Evolutionary conservation across 1,139 yeast species (phyloP).

Genomic region (Saccharomyces hybrid): DNA sequence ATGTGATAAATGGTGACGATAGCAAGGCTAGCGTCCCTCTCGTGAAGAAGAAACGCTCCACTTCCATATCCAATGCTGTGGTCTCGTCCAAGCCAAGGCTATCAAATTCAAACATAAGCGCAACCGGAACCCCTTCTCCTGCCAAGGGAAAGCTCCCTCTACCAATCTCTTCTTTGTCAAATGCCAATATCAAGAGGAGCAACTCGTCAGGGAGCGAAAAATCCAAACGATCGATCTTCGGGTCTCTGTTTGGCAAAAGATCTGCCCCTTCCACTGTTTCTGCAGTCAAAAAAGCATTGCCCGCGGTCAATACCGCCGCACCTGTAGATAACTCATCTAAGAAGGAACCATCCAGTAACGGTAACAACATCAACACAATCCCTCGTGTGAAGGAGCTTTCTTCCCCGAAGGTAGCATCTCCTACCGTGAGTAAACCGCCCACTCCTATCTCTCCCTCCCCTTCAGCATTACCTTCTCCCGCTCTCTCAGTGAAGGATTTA

Average conservation of each 20-base stretch:
- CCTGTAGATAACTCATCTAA: neutral
- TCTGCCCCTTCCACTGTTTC: constrained; percentile 5
- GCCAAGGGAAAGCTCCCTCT: constrained; percentile 4
- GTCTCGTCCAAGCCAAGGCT: neutral
- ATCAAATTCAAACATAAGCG: neutral
- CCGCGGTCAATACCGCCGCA: neutral
- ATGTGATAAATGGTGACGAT: neutral
- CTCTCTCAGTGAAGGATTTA: constrained; percentile 6
- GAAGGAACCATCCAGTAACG: neutral
- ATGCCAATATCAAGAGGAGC: constrained; percentile 9
- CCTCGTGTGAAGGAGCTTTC: neutral
- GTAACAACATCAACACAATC: constrained; percentile 1
- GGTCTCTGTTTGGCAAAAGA: constrained; percentile 23
- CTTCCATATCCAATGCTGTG: constrained; percentile 1
- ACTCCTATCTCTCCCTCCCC: constrained; percentile 2
- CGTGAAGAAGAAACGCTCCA: constrained; percentile 4
- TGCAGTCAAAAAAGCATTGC: neutral
- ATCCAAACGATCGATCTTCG: constrained; percentile 21
- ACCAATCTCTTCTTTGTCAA: constrained; percentile 9
- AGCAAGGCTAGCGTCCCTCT: neutral
- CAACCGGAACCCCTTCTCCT: neutral
- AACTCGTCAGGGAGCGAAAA: constrained; percentile 11
- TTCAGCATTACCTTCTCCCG: neutral
- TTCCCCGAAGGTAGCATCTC: constrained; percentile 1
- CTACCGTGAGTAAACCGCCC: constrained; percentile 1